Evolutionary conservation across 768 basidiomycete genomes (phyloP), one percentile per base, ranked within the genome.

Genomic region (Cantharellus cinnabarinus): DNA sequence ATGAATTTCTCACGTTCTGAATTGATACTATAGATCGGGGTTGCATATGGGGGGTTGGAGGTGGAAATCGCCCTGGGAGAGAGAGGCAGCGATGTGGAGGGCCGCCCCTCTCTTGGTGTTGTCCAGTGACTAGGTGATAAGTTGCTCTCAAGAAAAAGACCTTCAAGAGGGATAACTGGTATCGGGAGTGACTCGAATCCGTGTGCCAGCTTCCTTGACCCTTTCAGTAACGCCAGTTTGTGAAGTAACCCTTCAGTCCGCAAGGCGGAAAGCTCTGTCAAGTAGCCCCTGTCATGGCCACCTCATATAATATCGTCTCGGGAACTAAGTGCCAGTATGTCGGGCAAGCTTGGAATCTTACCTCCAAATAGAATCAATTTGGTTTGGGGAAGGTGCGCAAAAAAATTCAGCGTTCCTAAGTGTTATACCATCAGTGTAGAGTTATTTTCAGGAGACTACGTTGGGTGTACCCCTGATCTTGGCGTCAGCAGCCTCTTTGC

Each of bases 201-300:
- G 20, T 29, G 20, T 29, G 20, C 20, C 20, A 29, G 20, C 20
- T 29, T 29, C 20, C 20, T 29, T 29, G 20, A 29, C 20, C 20
- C 20, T 29, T 29, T 29, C 20, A 29, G 20, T 29, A 29, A 29
- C 20, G 20, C 20, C 44, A 85, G 71, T 70, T 82, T 85, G 59
- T 79, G 71, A 62, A 76, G 75, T 64, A 75, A 77, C 40, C 82
- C 82, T 39, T 78, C 76, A 50, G 82, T 83, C 58, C 81, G 77
- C 56, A 80, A 76, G 20, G 80, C 78, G 54, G 76, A 76, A 58
- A 85, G 75, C 60, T 73, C 74, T 35, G 77, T 75, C 55, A 77
- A 74, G 70, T 85, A 85, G 64, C 83, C 82, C 70, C 79, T 79
- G 69, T 85, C 83, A 66, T 85, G 83, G 65, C 79, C 80, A 77